These are phyloP conservation scores for Fonsecaea multimorphosa DNA, from an alignment of 2,329 filamentous ascomycete species.

Conservation along the genomic window DNA sequence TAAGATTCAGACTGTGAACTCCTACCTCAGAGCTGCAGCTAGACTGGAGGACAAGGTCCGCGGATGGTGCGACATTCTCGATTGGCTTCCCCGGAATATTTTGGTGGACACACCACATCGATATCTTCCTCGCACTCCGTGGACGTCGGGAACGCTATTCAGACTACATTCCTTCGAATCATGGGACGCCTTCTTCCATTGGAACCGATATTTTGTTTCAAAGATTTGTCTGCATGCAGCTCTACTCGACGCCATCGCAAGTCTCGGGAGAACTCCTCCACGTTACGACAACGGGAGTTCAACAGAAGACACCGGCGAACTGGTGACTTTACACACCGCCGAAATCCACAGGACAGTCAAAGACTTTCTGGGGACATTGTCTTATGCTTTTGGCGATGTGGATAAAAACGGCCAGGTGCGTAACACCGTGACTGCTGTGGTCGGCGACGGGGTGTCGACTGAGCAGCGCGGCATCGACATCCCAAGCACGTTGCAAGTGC, in stretches of 20 bases:
- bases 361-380: conserved; percentile 28
- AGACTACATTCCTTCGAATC: conserved; percentile 24
- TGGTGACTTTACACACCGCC: conserved; percentile 20
- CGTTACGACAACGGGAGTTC: not conserved
- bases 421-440: conserved; percentile 13
- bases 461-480: conserved; percentile 27
- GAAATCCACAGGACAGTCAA: conserved; percentile 24
- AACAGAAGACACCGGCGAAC: not conserved
- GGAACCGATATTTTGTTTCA: conserved; percentile 31
- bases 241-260: conserved; percentile 21
- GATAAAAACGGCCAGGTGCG: conserved; percentile 19
- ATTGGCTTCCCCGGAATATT: conserved; percentile 27
- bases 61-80: conserved; percentile 29
- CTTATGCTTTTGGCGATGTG: conserved; percentile 31
- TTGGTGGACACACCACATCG: conserved; percentile 2
- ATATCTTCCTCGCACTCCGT: conserved; percentile 17
- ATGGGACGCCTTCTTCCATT: conserved; percentile 32
- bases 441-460: conserved; percentile 22
- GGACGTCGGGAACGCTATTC: conserved; percentile 22
- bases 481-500: conserved; percentile 25
- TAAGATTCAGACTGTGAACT: conserved; percentile 8
- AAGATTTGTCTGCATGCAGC: conserved; percentile 30
- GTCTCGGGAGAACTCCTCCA: not conserved
- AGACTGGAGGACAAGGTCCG: conserved; percentile 28
- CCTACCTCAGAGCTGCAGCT: conserved; percentile 26